A percentile compares a stretch with the other conserved stretches of the same genome.
phyloP scores from a whole-genome alignment of 1,284 basidiomycete genomes.

The Schizophyllum amplum region DNA sequence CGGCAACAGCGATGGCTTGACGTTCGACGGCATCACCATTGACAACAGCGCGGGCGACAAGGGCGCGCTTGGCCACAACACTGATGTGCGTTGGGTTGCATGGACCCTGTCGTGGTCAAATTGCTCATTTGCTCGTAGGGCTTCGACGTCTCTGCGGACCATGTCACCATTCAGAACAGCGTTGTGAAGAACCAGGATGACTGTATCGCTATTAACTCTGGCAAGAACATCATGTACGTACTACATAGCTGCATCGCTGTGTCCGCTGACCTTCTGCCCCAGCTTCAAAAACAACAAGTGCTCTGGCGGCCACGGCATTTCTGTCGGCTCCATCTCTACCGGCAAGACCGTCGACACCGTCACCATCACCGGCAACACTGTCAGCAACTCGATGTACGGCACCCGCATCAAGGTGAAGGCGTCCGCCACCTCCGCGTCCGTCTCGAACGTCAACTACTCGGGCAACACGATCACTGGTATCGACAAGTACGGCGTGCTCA shows the following conservation, averaged over 20 bases:
- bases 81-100: constrained; percentile 23
- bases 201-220: constrained; percentile 54
- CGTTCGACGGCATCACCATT: constrained; percentile 8
- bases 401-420: constrained; percentile 9
- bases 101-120: not conserved
- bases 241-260: not conserved
- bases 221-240: constrained; percentile 35
- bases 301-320: constrained; percentile 51
- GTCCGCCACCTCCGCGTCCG: constrained; percentile 6
- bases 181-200: constrained; percentile 40
- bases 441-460: constrained; percentile 10
- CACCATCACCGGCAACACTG: constrained; percentile 38
- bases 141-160: constrained; percentile 39
- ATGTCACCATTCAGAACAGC: constrained; percentile 36
- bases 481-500: constrained; percentile 25
- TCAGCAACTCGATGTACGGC: constrained; percentile 30
- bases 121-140: constrained; percentile 17
- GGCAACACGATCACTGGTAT: constrained; percentile 8
- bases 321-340: constrained; percentile 47
- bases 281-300: constrained; percentile 45
- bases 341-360: constrained; percentile 38
- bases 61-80: constrained; percentile 31
- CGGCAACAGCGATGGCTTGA: constrained; percentile 9
- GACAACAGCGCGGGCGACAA: constrained; percentile 14
- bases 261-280: not conserved